A percentile compares a stretch with the other conserved stretches of the same genome.
Evolutionary conservation across 2,329 filamentous ascomycete species (phyloP).

Genomic region (Aspergillus sp.): DNA sequence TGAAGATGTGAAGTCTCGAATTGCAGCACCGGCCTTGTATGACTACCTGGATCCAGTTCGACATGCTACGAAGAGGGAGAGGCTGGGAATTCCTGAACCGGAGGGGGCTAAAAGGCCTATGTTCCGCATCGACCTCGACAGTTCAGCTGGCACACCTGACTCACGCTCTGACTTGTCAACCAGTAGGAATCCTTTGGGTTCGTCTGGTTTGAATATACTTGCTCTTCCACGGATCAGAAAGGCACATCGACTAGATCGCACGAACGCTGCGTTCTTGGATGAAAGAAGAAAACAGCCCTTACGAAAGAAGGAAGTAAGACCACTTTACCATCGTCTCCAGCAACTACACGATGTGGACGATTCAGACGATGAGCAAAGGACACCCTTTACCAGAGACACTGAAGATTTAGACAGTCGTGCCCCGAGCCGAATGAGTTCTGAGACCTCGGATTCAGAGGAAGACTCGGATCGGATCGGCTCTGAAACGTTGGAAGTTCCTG

Average conservation of each 20-base stretch:
- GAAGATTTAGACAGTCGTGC: slow-evolving; percentile 84
- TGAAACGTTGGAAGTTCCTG: slow-evolving; percentile 25
- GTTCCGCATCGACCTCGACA: slow-evolving; percentile 60
- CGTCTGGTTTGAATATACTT: slow-evolving; percentile 58
- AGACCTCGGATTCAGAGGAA: slow-evolving; percentile 53
- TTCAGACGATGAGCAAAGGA: slow-evolving; percentile 78
- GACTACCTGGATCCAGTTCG: slow-evolving; percentile 80
- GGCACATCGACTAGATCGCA: slow-evolving; percentile 58
- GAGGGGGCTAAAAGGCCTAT: slow-evolving; percentile 60
- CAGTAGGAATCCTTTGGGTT: slow-evolving; percentile 41
- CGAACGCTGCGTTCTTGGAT: slow-evolving; percentile 67
- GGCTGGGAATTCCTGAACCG: slow-evolving; percentile 73
- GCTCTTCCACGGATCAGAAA: slow-evolving; percentile 76
- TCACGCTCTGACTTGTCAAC: slow-evolving; percentile 44
- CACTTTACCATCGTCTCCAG: slow-evolving; percentile 77
- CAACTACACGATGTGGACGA: slow-evolving; percentile 77
- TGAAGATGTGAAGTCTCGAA: slow-evolving; percentile 82
- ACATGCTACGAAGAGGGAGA: slow-evolving; percentile 76
- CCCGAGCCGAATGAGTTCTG: slow-evolving; percentile 67
- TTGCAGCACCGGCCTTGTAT: slow-evolving; percentile 78
- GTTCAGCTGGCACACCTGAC: slow-evolving; percentile 65
- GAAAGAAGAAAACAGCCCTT: slow-evolving; percentile 62
- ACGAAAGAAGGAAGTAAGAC: slow-evolving; percentile 67
- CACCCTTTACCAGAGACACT: slow-evolving; percentile 70
- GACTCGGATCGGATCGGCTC: slow-evolving; percentile 43